Percentiles rank a stretch among this genome's conserved stretches.
These are phyloP conservation scores for Raphanus sativus DNA, from an alignment of 345 rosid genomes.

Conservation along the genomic window DNA sequence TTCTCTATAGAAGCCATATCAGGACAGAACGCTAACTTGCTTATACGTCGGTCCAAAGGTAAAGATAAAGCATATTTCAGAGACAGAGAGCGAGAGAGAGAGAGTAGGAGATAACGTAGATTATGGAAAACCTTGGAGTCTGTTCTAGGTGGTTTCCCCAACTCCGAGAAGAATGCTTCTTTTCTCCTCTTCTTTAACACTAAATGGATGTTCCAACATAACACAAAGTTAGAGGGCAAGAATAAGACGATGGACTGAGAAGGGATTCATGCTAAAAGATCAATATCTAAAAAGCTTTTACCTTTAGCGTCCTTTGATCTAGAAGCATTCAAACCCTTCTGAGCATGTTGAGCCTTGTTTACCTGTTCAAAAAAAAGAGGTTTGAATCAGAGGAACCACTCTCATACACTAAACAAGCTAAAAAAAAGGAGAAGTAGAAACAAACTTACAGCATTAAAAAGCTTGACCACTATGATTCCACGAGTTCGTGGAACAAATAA, in stretches of 20 bases:
- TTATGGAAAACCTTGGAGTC: constrained; percentile 36
- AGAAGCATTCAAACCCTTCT: constrained; percentile 81
- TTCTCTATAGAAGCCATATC: neutral
- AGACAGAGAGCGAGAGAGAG: neutral
- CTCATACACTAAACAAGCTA: neutral
- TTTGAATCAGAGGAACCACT: too few relatives aligned
- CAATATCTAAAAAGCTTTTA: constrained; percentile 22
- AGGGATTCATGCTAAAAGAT: constrained; percentile 6
- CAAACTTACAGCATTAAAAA: constrained; percentile 88
- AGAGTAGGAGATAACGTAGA: neutral
- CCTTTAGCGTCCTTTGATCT: constrained; percentile 85
- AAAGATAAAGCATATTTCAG: neutral
- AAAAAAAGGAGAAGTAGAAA: neutral
- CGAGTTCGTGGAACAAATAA: constrained; percentile 7
- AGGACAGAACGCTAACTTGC: neutral
- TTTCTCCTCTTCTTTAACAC: constrained; percentile 78
- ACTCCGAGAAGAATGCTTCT: constrained; percentile 85
- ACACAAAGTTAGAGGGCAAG: neutral
- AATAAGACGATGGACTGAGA: neutral
- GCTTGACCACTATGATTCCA: constrained; percentile 72
- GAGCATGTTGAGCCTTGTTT: constrained; percentile 87
- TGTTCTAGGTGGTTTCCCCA: constrained; percentile 52
- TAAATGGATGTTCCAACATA: constrained; percentile 33
- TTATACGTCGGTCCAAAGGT: neutral
- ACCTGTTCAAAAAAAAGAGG: constrained; percentile 59